These are phyloP conservation scores for Phytopythium boreale DNA, from an alignment of 352 stramenopile species.

Conservation along the genomic window DNA sequence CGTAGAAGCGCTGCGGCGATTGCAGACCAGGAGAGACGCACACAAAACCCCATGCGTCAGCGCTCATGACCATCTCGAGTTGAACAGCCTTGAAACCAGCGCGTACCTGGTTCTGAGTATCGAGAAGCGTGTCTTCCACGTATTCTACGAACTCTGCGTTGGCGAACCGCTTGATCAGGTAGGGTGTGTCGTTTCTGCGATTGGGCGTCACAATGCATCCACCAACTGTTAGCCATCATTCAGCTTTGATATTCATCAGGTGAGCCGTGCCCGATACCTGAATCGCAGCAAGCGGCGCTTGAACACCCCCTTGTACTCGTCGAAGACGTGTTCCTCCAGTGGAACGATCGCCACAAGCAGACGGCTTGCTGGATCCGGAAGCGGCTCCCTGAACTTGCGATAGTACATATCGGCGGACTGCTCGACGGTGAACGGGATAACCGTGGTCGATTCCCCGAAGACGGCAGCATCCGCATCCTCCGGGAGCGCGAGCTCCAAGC, in stretches of 20 bases:
- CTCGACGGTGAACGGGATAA: slow-evolving; percentile 56
- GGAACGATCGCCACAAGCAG: slow-evolving; percentile 39
- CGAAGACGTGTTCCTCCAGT: slow-evolving; percentile 44
- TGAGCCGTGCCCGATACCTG: slow-evolving; percentile 17
- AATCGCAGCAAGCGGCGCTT: slow-evolving; percentile 59
- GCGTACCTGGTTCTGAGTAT: slow-evolving; percentile 68
- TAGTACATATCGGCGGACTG: slow-evolving; percentile 75
- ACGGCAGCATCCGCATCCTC: slow-evolving; percentile 37
- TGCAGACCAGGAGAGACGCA: neutral
- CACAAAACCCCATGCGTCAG: neutral
- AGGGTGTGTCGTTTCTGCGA: slow-evolving; percentile 63
- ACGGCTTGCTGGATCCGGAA: slow-evolving; percentile 59
- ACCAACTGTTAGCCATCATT: neutral
- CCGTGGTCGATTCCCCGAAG: slow-evolving; percentile 45
- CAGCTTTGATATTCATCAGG: neutral
- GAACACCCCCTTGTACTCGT: slow-evolving; percentile 60
- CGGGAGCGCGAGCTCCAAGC: slow-evolving; percentile 32
- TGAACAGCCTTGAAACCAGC: neutral
- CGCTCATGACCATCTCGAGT: neutral
- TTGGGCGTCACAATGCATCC: neutral
- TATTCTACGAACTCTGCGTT: slow-evolving; percentile 73
- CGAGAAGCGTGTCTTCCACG: slow-evolving; percentile 70
- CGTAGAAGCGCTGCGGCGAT: slow-evolving; percentile 59
- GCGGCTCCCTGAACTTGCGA: slow-evolving; percentile 75
- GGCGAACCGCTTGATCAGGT: slow-evolving; percentile 77